Evolutionary conservation across 768 basidiomycete species (phyloP).

Genomic region (Termitomyces sp.): DNA sequence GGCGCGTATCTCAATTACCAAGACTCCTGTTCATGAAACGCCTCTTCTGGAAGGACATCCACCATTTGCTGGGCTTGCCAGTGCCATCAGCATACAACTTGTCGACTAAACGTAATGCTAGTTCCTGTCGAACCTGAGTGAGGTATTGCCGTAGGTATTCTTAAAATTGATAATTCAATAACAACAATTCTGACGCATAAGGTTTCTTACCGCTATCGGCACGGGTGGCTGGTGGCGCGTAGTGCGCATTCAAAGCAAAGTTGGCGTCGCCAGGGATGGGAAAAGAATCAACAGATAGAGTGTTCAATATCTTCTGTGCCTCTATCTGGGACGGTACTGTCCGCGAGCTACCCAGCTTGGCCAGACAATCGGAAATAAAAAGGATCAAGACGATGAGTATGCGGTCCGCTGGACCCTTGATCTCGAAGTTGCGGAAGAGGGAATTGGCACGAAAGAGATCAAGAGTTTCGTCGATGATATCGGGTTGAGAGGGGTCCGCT

Average conservation of each 20-base stretch:
- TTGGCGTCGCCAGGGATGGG: conserved; percentile 93
- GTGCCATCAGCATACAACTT: conserved; percentile 89
- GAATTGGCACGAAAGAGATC: conserved; percentile 98
- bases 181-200: not conserved
- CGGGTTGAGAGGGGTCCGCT: conserved; percentile 77
- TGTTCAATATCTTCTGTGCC: conserved; percentile 83
- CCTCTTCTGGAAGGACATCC: conserved; percentile 99
- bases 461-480: conserved; percentile 94
- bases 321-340: conserved; percentile 72
- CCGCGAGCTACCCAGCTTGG: conserved; percentile 75
- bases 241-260: conserved; percentile 90
- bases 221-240: conserved; percentile 71
- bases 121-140: conserved; percentile 88
- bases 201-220: conserved; percentile 65
- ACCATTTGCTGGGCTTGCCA: conserved; percentile 98
- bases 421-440: conserved; percentile 99
- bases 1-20: conserved; percentile 44
- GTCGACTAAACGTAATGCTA: conserved; percentile 81
- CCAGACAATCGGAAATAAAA: conserved; percentile 95
- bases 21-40: conserved; percentile 92
- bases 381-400: conserved; percentile 96
- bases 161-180: conserved; percentile 23
- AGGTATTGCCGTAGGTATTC: conserved; percentile 91
- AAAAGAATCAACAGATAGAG: conserved; percentile 90
- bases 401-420: conserved; percentile 96